phyloP scores from a whole-genome alignment of 2,329 filamentous ascomycete species.

The Coniochaeta hoffmannii region DNA sequence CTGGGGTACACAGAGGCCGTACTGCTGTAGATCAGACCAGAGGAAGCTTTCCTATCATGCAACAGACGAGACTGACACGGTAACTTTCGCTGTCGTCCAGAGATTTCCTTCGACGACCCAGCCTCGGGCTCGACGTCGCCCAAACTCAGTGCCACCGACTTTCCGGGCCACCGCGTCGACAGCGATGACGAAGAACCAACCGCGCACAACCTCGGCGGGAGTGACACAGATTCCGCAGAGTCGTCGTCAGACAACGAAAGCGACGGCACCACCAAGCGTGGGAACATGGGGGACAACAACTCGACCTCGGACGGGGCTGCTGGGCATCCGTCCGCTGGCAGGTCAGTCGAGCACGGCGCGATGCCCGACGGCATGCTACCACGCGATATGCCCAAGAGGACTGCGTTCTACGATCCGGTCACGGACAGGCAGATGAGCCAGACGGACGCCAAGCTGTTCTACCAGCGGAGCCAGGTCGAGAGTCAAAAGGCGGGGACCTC shows the following conservation, averaged over 20 bases:
- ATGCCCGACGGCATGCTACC: conserved; percentile 51
- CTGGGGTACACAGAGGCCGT: background rate
- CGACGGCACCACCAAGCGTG: conserved; percentile 2
- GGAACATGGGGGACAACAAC: background rate
- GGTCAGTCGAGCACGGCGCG: conserved; percentile 9
- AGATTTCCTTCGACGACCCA: conserved; percentile 14
- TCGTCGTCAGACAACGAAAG: conserved; percentile 10
- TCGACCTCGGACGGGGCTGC: background rate
- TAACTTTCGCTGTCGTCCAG: background rate
- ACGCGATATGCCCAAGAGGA: conserved; percentile 58
- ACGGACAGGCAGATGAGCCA: conserved; percentile 93
- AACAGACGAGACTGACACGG: background rate
- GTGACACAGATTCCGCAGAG: conserved; percentile 24
- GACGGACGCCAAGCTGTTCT: conserved; percentile 91
- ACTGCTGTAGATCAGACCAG: background rate
- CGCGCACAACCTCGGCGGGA: conserved; percentile 18
- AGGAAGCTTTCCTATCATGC: conserved; percentile 5
- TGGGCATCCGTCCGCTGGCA: background rate
- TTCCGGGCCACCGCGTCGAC: conserved; percentile 22
- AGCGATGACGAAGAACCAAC: conserved; percentile 29
- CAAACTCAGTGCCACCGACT: conserved; percentile 20
- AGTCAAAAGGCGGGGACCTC: conserved; percentile 27
- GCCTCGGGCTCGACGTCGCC: conserved; percentile 27
- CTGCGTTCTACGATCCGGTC: conserved; percentile 87
- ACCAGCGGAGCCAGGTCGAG: conserved; percentile 76